Evolutionary conservation across 2,329 filamentous ascomycete genomes (phyloP).

Genomic region (Hymenoscyphus fructigenus): DNA sequence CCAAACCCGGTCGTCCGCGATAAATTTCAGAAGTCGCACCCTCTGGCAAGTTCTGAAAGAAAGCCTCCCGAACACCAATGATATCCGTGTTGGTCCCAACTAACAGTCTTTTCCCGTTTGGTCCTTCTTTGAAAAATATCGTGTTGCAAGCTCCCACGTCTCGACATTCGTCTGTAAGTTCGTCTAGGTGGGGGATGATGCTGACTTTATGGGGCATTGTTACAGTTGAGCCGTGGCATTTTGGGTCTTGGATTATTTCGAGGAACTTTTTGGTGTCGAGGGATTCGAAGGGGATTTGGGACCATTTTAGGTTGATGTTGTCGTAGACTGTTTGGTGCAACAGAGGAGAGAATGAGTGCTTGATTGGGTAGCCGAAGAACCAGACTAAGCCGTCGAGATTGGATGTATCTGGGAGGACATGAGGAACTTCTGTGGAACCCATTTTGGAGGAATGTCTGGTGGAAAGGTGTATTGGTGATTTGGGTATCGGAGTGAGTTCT

Average conservation of each 20-base stretch:
- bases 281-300: conserved; percentile 52
- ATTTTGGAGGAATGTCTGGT: no score
- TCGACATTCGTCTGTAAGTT: conserved; percentile 67
- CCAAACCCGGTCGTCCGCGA: conserved; percentile 58
- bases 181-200: conserved; percentile 70
- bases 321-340: conserved; percentile 54
- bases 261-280: conserved; percentile 49
- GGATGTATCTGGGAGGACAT: conserved; percentile 15
- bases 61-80: conserved; percentile 65
- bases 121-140: conserved; percentile 51
- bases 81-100: conserved; percentile 76
- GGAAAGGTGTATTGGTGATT: no score
- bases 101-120: conserved; percentile 18
- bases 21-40: conserved; percentile 18
- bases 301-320: conserved; percentile 49
- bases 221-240: conserved; percentile 68
- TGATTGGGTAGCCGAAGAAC: conserved; percentile 54
- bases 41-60: conserved; percentile 45
- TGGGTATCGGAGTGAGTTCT: no score
- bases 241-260: conserved; percentile 52
- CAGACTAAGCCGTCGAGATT: conserved; percentile 23
- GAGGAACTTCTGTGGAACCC: neutral
- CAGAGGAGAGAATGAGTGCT: conserved; percentile 53
- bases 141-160: conserved; percentile 79
- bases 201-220: conserved; percentile 83